Evolutionary conservation across 2,329 filamentous ascomycete species (phyloP).

Genomic region (Seiridium cupressi): DNA sequence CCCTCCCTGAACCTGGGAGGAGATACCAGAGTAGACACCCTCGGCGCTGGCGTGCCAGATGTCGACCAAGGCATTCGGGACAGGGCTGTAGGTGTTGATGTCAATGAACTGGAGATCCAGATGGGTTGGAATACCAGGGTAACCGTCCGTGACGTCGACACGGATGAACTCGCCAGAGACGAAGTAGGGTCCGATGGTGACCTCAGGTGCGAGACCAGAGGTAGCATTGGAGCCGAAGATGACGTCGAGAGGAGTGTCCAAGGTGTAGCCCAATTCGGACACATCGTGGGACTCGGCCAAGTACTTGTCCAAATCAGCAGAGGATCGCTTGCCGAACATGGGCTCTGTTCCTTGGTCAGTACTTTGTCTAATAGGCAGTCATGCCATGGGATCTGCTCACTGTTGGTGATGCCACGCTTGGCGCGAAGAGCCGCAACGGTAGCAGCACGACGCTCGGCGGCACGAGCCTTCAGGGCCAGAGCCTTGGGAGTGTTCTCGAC

Average conservation of each 20-base stretch:
- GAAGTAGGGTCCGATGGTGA: conserved; percentile 28
- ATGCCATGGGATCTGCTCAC: conserved; percentile 9
- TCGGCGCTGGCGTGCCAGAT: conserved; percentile 37
- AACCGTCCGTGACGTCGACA: conserved; percentile 33
- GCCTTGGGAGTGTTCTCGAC: conserved; percentile 32
- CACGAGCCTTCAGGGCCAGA: conserved; percentile 33
- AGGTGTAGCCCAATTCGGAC: conserved; percentile 26
- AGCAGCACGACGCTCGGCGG: conserved; percentile 34
- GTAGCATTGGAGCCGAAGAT: conserved; percentile 27
- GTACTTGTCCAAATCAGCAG: conserved; percentile 22
- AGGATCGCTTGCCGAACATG: conserved; percentile 23
- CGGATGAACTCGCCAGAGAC: conserved; percentile 35
- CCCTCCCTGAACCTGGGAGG: conserved; percentile 24
- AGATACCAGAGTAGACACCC: conserved; percentile 34
- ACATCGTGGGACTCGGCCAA: conserved; percentile 20
- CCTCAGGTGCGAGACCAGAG: conserved; percentile 25
- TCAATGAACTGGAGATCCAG: conserved; percentile 38
- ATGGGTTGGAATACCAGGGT: conserved; percentile 33
- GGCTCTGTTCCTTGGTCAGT: conserved; percentile 15
- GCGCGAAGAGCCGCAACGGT: conserved; percentile 33
- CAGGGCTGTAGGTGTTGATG: conserved; percentile 30
- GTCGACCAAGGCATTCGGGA: conserved; percentile 33
- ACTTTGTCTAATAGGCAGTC: neutral
- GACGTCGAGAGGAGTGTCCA: conserved; percentile 33
- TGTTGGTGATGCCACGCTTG: conserved; percentile 27